Conservation (phyloP, 2,329 filamentous ascomycete species). For the Aspergillus persii region DNA sequence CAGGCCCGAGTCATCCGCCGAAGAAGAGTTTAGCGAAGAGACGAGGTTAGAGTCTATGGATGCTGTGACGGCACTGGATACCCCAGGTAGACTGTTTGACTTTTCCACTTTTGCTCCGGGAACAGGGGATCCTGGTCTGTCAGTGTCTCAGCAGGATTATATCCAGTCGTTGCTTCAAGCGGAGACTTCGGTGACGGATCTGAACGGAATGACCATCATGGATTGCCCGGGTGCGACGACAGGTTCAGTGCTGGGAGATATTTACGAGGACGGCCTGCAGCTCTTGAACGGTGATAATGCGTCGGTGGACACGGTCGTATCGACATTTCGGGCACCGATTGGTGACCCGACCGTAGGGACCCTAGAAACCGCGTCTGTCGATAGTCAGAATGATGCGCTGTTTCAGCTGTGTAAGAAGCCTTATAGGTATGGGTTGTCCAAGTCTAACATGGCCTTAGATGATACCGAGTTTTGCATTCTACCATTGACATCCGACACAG, state of each 20-base stretch:
- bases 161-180: neutral
- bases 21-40: neutral
- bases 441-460: slow-evolving; percentile 18
- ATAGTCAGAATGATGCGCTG: slow-evolving; percentile 3
- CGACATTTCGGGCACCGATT: neutral
- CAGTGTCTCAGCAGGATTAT: neutral
- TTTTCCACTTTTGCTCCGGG: neutral
- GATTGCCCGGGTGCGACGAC: neutral
- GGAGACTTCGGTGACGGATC: neutral
- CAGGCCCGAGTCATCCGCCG: neutral
- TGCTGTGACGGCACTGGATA: neutral
- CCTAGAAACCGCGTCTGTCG: neutral
- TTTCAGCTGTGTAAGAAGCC: slow-evolving; percentile 3
- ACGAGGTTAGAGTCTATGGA: neutral
- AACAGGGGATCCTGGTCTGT: neutral
- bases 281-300: neutral
- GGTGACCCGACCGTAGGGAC: neutral
- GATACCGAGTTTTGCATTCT: slow-evolving; percentile 36
- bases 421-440: neutral
- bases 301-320: neutral
- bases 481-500: slow-evolving; percentile 33
- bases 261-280: neutral
- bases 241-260: neutral
- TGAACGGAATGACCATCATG: neutral
- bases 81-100: neutral